phyloP scores from a whole-genome alignment of 495 filamentous ascomycete genomes.

The Penicillium ucsense region DNA sequence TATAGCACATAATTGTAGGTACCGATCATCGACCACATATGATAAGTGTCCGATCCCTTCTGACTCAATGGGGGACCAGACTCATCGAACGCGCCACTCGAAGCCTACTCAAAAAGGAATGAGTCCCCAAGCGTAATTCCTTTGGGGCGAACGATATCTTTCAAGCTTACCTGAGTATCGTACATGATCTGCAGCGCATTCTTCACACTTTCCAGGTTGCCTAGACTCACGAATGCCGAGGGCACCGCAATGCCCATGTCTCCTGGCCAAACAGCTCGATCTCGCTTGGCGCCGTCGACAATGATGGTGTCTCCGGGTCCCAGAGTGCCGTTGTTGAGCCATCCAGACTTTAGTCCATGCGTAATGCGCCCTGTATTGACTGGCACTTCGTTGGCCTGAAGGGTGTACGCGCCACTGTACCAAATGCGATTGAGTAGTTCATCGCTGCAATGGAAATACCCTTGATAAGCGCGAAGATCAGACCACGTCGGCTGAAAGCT shows the following conservation, averaged over 20 bases:
- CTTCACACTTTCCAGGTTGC: conserved; percentile 50
- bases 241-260: conserved; percentile 54
- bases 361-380: conserved; percentile 44
- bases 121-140: neutral
- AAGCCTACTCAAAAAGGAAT: conserved; percentile 2
- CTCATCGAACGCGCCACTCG: conserved; percentile 43
- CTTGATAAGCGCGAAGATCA: conserved; percentile 51
- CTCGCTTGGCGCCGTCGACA: conserved; percentile 51
- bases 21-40: conserved; percentile 55
- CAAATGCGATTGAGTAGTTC: conserved; percentile 52
- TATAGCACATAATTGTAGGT: conserved; percentile 54
- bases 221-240: conserved; percentile 46
- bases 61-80: conserved; percentile 49
- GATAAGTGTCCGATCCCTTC: conserved; percentile 50
- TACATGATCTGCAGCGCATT: conserved; percentile 55
- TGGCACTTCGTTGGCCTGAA: conserved; percentile 50
- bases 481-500: conserved; percentile 57
- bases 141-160: no score
- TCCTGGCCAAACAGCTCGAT: conserved; percentile 50
- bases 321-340: conserved; percentile 48
- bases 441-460: conserved; percentile 53
- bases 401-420: conserved; percentile 56
- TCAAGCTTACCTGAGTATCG: conserved; percentile 36
- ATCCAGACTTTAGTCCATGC: conserved; percentile 38
- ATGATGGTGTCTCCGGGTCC: conserved; percentile 43